phyloP scores from a whole-genome alignment of 495 filamentous ascomycete species.

The Neurospora sp. region DNA sequence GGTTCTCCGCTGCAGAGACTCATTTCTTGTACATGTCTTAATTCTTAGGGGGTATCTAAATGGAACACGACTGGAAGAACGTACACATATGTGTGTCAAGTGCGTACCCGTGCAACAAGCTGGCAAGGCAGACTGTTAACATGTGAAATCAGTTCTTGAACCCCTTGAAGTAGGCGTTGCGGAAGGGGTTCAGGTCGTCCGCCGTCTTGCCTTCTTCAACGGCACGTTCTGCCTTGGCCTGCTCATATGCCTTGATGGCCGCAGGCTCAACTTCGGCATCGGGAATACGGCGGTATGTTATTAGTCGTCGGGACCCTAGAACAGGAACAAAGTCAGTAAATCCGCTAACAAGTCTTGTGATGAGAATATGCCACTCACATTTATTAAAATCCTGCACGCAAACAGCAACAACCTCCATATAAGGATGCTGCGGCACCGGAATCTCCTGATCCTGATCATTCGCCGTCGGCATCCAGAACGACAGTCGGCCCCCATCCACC shows the following conservation, averaged over 20 bases:
- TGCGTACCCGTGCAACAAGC: neutral
- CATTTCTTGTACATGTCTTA: constrained; percentile 17
- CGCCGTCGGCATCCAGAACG: constrained; percentile 96
- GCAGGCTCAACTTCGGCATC: constrained; percentile 43
- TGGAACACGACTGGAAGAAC: neutral
- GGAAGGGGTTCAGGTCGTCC: constrained; percentile 73
- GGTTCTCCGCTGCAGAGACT: neutral
- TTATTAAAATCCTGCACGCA: constrained; percentile 82
- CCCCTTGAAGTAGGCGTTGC: constrained; percentile 51
- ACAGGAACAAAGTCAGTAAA: neutral
- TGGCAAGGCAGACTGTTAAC: neutral
- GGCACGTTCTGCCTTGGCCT: constrained; percentile 17
- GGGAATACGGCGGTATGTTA: constrained; percentile 70
- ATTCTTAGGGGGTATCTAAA: constrained; percentile 16
- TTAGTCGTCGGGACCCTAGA: constrained; percentile 74
- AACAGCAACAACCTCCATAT: constrained; percentile 63
- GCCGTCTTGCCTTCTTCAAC: constrained; percentile 36
- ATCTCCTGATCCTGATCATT: constrained; percentile 68
- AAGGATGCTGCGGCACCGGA: constrained; percentile 64
- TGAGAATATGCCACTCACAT: constrained; percentile 40
- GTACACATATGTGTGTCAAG: neutral
- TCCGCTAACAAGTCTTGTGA: neutral
- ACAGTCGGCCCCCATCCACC: constrained; percentile 71
- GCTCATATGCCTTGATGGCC: constrained; percentile 27
- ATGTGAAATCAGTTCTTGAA: constrained; percentile 13